Conservation (phyloP, 257 asterid genomes). For the Buddleja alternifolia region DNA sequence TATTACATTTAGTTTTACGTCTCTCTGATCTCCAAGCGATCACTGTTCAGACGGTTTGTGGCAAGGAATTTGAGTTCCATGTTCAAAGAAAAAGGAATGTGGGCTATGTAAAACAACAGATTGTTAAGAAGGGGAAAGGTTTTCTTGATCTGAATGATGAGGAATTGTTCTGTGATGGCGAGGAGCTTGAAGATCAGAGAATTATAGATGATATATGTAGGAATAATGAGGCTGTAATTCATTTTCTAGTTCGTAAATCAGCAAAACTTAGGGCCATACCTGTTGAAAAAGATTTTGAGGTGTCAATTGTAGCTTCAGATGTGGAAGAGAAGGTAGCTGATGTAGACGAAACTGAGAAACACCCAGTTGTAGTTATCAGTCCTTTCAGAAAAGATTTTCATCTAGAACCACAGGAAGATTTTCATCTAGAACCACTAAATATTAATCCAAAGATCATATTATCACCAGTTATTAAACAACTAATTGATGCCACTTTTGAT, state of each 20-base stretch:
- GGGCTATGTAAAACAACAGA: constrained; percentile 70
- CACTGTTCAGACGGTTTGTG: constrained; percentile 68
- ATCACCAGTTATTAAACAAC: constrained; percentile 48
- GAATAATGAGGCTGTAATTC: constrained; percentile 63
- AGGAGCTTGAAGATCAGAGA: constrained; percentile 83
- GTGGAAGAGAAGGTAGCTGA: constrained; percentile 38
- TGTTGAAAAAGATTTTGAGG: constrained; percentile 57
- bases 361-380: constrained; percentile 31
- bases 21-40: constrained; percentile 78
- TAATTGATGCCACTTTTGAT: constrained; percentile 50
- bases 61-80: constrained; percentile 67
- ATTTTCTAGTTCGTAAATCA: constrained; percentile 65
- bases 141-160: constrained; percentile 55
- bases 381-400: constrained; percentile 35
- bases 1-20: constrained; percentile 64
- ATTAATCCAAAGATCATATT: constrained; percentile 43
- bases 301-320: constrained; percentile 52
- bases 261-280: constrained; percentile 58
- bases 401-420: constrained; percentile 53
- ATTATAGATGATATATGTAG: constrained; percentile 64
- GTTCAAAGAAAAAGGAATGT: constrained; percentile 65
- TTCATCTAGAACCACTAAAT: constrained; percentile 51
- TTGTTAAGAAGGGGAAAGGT: constrained; percentile 54
- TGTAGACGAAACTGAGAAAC: constrained; percentile 32
- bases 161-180: constrained; percentile 61